Evolutionary conservation across 305 asterid genomes (phyloP).

Genomic region (Stenogyne calaminthoides): DNA sequence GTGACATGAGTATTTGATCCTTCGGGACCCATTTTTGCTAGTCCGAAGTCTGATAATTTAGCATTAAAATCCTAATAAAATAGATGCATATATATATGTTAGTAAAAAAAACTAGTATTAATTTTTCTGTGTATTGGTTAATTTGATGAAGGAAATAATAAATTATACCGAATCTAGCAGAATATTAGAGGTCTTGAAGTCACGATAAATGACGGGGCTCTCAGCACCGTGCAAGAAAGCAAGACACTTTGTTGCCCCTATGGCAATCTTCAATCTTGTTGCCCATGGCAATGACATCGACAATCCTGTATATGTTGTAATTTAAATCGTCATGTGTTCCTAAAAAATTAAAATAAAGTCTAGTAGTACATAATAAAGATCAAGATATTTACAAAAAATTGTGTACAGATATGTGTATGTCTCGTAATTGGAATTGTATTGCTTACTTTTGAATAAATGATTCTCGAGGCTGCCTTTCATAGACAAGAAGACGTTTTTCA

Average conservation of each 20-base stretch:
- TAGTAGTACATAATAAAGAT: neutral
- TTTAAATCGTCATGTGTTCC: neutral
- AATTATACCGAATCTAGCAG: slow-evolving; percentile 67
- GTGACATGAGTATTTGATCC: slow-evolving; percentile 92
- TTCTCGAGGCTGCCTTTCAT: slow-evolving; percentile 93
- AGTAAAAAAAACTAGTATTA: no score
- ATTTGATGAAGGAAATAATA: neutral
- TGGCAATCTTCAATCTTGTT: slow-evolving; percentile 77
- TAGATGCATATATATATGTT: no score
- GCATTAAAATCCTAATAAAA: slow-evolving; percentile 80
- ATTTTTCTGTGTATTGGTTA: no score
- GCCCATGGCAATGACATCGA: slow-evolving; percentile 84
- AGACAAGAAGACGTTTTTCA: slow-evolving; percentile 81
- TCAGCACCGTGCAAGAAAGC: slow-evolving; percentile 88
- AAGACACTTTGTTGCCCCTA: slow-evolving; percentile 88
- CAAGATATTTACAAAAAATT: no score
- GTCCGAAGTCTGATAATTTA: slow-evolving; percentile 85
- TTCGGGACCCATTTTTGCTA: slow-evolving; percentile 92
- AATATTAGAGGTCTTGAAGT: slow-evolving; percentile 83
- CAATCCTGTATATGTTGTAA: slow-evolving; percentile 43
- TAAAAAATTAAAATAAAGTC: neutral
- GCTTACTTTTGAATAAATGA: slow-evolving; percentile 83
- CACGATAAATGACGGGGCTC: slow-evolving; percentile 85
- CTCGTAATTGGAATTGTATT: neutral
- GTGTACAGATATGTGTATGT: no score